Conservation (phyloP, 23 red algal genomes). For the Pyropia haitanensis region DNA sequence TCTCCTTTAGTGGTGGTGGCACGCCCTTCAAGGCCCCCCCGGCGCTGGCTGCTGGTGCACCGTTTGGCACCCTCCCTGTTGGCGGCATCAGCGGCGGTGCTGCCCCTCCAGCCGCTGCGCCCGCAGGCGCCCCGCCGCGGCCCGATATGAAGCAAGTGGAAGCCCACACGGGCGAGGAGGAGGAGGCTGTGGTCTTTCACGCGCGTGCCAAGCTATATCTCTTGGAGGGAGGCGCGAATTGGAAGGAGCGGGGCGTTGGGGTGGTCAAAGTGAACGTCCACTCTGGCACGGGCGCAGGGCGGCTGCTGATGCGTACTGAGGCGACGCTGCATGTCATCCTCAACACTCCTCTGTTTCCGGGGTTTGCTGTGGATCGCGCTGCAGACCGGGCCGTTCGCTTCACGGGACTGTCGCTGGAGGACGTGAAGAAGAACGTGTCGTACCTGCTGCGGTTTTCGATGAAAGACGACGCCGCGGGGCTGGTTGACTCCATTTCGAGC, state of each 20-base stretch:
- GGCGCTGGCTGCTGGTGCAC: too few species aligned
- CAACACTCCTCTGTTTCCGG: constrained; percentile 46
- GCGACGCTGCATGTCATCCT: constrained; percentile 67
- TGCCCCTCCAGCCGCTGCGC: too few species aligned
- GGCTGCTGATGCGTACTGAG: constrained; percentile 93
- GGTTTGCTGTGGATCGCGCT: constrained; percentile 42
- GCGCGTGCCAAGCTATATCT: constrained; percentile 53
- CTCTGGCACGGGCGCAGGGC: constrained; percentile 17
- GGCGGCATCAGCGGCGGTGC: too few species aligned
- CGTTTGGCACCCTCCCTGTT: too few species aligned
- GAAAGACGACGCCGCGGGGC: constrained; percentile 3
- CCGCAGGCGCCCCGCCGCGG: background rate
- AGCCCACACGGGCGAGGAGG: constrained; percentile 60
- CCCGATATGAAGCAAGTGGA: constrained; percentile 35
- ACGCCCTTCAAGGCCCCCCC: too few species aligned
- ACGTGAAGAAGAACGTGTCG: constrained; percentile 9
- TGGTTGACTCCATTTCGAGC: constrained; percentile 11
- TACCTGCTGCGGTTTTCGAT: constrained; percentile 19
- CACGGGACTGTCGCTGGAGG: constrained; percentile 24
- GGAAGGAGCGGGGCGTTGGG: constrained; percentile 82
- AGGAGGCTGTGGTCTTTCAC: constrained; percentile 43
- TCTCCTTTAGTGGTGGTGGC: too few species aligned
- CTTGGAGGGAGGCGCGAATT: constrained; percentile 40
- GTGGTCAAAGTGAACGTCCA: constrained; percentile 49
- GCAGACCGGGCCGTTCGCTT: constrained; percentile 50